phyloP scores from a whole-genome alignment of 2,329 filamentous ascomycete species.

The Teratosphaeria zuluensis region DNA sequence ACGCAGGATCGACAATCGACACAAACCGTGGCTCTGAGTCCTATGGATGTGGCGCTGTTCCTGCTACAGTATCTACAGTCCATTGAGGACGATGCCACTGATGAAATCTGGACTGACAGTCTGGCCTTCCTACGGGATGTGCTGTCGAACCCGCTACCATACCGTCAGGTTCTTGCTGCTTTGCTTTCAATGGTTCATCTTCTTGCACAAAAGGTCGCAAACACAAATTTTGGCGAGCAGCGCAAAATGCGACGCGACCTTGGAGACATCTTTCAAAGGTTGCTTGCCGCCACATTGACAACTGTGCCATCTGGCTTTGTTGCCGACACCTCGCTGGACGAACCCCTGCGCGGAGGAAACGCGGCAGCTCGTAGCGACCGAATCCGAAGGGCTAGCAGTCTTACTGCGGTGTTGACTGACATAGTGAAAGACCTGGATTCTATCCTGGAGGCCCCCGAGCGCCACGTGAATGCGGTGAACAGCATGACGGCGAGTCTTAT shows the following conservation, averaged over 20 bases:
- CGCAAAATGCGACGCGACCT: slow-evolving; percentile 83
- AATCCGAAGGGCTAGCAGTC: slow-evolving; percentile 43
- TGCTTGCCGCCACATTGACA: slow-evolving; percentile 90
- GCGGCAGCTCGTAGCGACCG: neutral
- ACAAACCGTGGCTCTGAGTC: slow-evolving; percentile 72
- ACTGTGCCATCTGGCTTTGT: slow-evolving; percentile 29
- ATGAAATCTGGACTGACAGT: slow-evolving; percentile 96
- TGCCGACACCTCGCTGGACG: slow-evolving; percentile 18
- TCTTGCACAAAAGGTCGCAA: slow-evolving; percentile 89
- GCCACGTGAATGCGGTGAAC: slow-evolving; percentile 65
- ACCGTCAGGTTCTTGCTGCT: slow-evolving; percentile 78
- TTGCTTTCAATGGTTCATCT: slow-evolving; percentile 83
- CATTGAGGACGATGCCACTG: slow-evolving; percentile 91
- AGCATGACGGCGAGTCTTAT: slow-evolving; percentile 78
- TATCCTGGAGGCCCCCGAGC: slow-evolving; percentile 76
- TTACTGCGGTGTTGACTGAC: slow-evolving; percentile 67
- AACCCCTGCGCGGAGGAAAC: neutral
- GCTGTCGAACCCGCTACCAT: slow-evolving; percentile 85
- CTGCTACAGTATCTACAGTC: slow-evolving; percentile 82
- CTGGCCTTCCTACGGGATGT: slow-evolving; percentile 84
- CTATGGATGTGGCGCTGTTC: slow-evolving; percentile 78
- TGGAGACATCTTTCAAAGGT: slow-evolving; percentile 79
- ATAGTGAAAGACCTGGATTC: slow-evolving; percentile 74
- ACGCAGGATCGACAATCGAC: slow-evolving; percentile 77
- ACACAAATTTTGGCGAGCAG: slow-evolving; percentile 95